These are phyloP conservation scores for Drechslerella stenobrocha DNA, from an alignment of 2,329 filamentous ascomycete genomes.

Conservation along the genomic window DNA sequence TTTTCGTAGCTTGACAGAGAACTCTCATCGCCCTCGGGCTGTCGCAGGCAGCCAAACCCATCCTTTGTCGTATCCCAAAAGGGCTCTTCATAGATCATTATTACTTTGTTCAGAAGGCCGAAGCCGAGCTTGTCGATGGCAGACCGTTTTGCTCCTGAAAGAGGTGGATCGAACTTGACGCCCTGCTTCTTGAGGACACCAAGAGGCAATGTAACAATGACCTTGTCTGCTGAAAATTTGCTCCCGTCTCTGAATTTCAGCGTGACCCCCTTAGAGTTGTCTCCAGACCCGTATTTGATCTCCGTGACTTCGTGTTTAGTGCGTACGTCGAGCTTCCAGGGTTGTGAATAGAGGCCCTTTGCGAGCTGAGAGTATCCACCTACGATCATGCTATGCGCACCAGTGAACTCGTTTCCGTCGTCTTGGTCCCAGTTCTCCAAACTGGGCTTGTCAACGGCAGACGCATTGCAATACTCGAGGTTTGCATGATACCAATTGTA, in stretches of 20 bases:
- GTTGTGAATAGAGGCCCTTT: constrained; percentile 78
- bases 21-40: constrained; percentile 59
- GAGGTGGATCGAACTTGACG: constrained; percentile 81
- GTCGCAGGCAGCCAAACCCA: constrained; percentile 88
- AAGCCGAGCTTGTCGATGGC: constrained; percentile 85
- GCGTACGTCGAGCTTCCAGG: constrained; percentile 74
- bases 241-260: constrained; percentile 58
- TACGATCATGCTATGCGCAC: constrained; percentile 86
- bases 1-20: constrained; percentile 51
- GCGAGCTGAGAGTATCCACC: constrained; percentile 93
- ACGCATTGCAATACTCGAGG: constrained; percentile 94
- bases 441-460: constrained; percentile 81
- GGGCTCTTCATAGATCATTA: constrained; percentile 81
- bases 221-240: constrained; percentile 77
- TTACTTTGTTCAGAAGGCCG: constrained; percentile 91
- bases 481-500: constrained; percentile 99
- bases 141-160: constrained; percentile 83
- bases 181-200: constrained; percentile 84
- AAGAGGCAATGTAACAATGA: constrained; percentile 87
- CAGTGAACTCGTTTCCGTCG: constrained; percentile 95
- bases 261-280: constrained; percentile 52
- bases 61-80: constrained; percentile 91
- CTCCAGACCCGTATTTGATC: constrained; percentile 64
- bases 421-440: constrained; percentile 95
- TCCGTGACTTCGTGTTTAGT: constrained; percentile 72